Conservation (phyloP, 345 rosid species). For the Streptanthus diversifolius region DNA sequence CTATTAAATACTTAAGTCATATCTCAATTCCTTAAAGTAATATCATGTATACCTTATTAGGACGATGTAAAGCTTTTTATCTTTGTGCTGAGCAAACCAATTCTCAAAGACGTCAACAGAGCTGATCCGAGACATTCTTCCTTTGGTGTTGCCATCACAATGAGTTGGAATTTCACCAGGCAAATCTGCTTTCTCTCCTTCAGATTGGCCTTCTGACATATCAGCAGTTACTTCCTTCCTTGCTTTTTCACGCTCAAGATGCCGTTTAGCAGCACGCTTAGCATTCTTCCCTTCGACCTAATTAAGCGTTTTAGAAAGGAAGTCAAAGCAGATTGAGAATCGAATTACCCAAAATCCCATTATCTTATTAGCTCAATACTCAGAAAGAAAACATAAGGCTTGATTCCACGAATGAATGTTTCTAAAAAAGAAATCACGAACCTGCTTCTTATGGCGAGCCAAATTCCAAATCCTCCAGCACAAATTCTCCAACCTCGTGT, state of each 20-base stretch:
- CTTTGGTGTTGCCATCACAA: constrained; percentile 42
- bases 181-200: constrained; percentile 67
- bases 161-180: constrained; percentile 46
- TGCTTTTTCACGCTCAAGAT: constrained; percentile 62
- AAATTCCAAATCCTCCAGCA: constrained; percentile 92
- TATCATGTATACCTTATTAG: constrained; percentile 56
- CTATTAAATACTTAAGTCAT: neutral
- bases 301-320: no score
- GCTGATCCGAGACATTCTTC: constrained; percentile 55
- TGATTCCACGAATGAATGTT: no score
- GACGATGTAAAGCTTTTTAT: constrained; percentile 69
- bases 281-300: constrained; percentile 76
- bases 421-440: constrained; percentile 22
- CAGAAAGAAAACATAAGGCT: no score
- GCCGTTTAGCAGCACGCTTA: constrained; percentile 51
- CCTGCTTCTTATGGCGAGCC: constrained; percentile 88
- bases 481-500: constrained; percentile 80
- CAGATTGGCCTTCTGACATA: constrained; percentile 74
- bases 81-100: constrained; percentile 66
- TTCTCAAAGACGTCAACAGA: constrained; percentile 71
- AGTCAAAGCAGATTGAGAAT: neutral
- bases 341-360: neutral
- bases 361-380: neutral
- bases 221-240: constrained; percentile 73
- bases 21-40: no score